Percentiles rank a stretch among this genome's conserved stretches.
Evolutionary conservation across 495 filamentous ascomycete genomes (phyloP).

Genomic region (Pyrenula aspistea): DNA sequence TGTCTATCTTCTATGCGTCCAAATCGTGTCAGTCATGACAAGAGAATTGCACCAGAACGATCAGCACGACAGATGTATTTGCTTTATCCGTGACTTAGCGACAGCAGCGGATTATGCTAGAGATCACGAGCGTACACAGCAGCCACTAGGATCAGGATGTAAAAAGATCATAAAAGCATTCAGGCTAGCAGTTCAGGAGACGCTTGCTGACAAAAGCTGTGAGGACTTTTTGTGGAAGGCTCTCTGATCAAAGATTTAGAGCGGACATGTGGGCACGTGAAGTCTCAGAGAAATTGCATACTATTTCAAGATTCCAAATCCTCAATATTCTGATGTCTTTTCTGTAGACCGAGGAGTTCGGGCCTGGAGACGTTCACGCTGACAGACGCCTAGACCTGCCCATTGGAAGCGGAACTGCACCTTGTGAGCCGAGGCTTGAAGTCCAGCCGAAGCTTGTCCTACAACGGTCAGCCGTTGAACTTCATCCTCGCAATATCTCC

Average conservation of each 20-base stretch:
- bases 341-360: too few relatives aligned
- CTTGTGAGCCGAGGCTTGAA: too few relatives aligned
- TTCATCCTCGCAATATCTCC: too few relatives aligned
- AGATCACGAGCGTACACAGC: constrained; percentile 1
- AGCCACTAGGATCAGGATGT: constrained; percentile 1
- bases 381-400: too few relatives aligned
- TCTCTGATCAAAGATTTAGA: constrained; percentile 2
- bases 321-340: too few relatives aligned
- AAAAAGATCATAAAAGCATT: constrained; percentile 9
- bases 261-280: background rate
- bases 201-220: constrained; percentile 2
- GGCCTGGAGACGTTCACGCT: too few relatives aligned
- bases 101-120: constrained; percentile 8
- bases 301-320: background rate
- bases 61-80: constrained; percentile 8
- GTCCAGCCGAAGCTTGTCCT: too few relatives aligned
- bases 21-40: constrained; percentile 8
- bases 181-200: constrained; percentile 3
- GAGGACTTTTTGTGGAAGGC: constrained; percentile 11
- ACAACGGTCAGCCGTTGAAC: too few relatives aligned
- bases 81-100: constrained; percentile 8
- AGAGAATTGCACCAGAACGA: constrained; percentile 8
- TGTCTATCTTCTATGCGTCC: constrained; percentile 9
- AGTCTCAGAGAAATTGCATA: background rate
- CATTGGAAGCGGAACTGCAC: too few relatives aligned